These are phyloP conservation scores for Auricularia sp. DNA, from an alignment of 768 basidiomycete species.

Conservation along the genomic window DNA sequence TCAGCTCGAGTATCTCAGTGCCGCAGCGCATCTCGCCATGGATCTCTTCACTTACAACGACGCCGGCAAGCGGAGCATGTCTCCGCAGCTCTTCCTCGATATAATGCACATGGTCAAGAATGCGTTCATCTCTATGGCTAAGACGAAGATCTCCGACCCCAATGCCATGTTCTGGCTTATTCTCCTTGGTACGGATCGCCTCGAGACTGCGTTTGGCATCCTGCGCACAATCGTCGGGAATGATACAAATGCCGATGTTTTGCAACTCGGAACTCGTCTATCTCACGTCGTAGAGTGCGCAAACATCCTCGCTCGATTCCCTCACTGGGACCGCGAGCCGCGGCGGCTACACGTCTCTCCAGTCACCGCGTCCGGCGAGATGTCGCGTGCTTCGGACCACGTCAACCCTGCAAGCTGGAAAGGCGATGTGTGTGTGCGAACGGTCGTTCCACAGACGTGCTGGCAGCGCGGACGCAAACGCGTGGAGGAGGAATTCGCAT, in stretches of 20 bases:
- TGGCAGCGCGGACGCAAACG: not conserved
- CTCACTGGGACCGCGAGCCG: constrained; percentile 29
- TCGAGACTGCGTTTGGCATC: constrained; percentile 22
- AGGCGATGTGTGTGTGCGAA: constrained; percentile 19
- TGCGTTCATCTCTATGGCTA: constrained; percentile 28
- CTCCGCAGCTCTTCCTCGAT: constrained; percentile 20
- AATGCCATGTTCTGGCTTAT: constrained; percentile 24
- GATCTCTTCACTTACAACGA: constrained; percentile 10
- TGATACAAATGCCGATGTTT: constrained; percentile 7
- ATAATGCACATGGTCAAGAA: constrained; percentile 31
- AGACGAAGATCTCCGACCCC: constrained; percentile 24
- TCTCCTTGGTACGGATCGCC: constrained; percentile 28
- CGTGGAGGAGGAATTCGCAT: not conserved
- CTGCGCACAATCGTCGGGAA: constrained; percentile 17
- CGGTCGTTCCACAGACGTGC: constrained; percentile 13
- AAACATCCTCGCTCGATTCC: constrained; percentile 25
- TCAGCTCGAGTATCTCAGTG: constrained; percentile 25
- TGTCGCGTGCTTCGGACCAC: constrained; percentile 21
- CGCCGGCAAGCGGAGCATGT: constrained; percentile 15
- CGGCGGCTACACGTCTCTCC: constrained; percentile 15
- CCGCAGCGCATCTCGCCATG: constrained; percentile 22
- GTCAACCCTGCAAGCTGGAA: constrained; percentile 26
- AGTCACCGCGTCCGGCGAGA: not conserved
- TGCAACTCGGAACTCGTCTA: constrained; percentile 20
- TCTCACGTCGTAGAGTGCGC: constrained; percentile 23